A percentile compares a stretch with the other conserved stretches of the same genome.
Evolutionary conservation across 2,329 filamentous ascomycete species (phyloP).

Genomic region (Venturia effusa): DNA sequence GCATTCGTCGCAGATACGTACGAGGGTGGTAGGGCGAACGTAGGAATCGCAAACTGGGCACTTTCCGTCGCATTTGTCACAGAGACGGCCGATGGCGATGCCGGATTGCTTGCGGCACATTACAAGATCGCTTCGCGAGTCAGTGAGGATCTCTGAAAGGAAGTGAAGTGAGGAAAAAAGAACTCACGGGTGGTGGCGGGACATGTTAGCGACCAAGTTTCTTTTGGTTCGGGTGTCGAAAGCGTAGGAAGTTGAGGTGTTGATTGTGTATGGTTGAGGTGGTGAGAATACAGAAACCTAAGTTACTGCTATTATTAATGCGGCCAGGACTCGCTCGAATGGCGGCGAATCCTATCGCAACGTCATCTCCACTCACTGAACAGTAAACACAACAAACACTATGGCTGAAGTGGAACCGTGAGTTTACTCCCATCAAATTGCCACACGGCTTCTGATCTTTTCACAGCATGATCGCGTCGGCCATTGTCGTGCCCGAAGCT

Average conservation of each 20-base stretch:
- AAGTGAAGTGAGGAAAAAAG: slow-evolving; percentile 13
- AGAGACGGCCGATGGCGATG: slow-evolving; percentile 95
- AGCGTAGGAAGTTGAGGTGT: neutral
- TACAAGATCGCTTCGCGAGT: slow-evolving; percentile 66
- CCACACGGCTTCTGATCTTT: neutral
- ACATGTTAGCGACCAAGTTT: slow-evolving; percentile 47
- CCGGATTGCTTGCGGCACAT: slow-evolving; percentile 99
- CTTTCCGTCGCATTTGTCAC: slow-evolving; percentile 99
- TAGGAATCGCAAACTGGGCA: slow-evolving; percentile 98
- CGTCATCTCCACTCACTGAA: neutral
- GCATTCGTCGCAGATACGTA: slow-evolving; percentile 98
- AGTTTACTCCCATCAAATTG: neutral
- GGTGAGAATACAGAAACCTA: neutral
- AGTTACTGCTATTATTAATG: neutral
- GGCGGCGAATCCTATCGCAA: neutral
- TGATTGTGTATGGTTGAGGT: neutral
- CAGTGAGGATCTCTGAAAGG: slow-evolving; percentile 12
- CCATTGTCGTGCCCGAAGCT: slow-evolving; percentile 41
- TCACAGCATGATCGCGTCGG: slow-evolving; percentile 38
- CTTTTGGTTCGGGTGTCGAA: neutral
- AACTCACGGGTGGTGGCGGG: slow-evolving; percentile 81
- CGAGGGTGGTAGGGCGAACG: slow-evolving; percentile 92
- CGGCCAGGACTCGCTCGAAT: neutral
- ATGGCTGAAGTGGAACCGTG: slow-evolving; percentile 14
- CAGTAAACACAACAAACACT: neutral